Base-by-base conservation (phyloP, 2,329 filamentous ascomycete species). In the Neofusicoccum laricinum region DNA sequence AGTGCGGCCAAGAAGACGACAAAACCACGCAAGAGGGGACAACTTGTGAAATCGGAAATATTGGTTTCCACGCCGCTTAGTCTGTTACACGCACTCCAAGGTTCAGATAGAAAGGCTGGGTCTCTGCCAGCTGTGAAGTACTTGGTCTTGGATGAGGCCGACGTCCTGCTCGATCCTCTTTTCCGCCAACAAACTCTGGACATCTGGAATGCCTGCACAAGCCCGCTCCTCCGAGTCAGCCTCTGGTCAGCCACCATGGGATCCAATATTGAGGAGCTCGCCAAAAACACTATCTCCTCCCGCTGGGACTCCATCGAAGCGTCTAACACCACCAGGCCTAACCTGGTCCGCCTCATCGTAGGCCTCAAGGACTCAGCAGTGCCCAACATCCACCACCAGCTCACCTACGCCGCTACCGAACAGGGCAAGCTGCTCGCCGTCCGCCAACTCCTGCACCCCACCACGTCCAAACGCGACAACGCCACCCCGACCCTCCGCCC, bases 231-330 rank as follows among this genome's bases (percentile, higher is more conserved):
- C 8, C 86, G 88, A 25, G 83, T 92, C 3, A 92, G 90, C 10
- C 88, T 96, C 66, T 99, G 94, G 93, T 98, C 95, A 14, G 95
- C 95, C 14, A 99, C 95, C 0, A 97, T 99, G 89, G 92, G 91
- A 3, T 97, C 94, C 15, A 95, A 90, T 70, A 91, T 98, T 46
- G 95, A 99, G 79, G 83, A 88, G 19, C 81, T 97, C 7, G 86
- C 92, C 51, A 85, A 85, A 6, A 85, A 86, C n/a, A 89, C 88
- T 14, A 85, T 95, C 58, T 58, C 73, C 77, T 46, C 73, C 67
- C 41, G 77, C 83, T 71, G 69, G 74, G 19, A 50, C 7, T 49
- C 67, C 10, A 66, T 76, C 11, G 65, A 68, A 4, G 48, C 66
- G 85, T 81, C 51, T 78, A 66, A n/a, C 21, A 43, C 36, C 34